Base-by-base conservation (phyloP, 257 asterid species). In the Rubia yunnanensis region DNA sequence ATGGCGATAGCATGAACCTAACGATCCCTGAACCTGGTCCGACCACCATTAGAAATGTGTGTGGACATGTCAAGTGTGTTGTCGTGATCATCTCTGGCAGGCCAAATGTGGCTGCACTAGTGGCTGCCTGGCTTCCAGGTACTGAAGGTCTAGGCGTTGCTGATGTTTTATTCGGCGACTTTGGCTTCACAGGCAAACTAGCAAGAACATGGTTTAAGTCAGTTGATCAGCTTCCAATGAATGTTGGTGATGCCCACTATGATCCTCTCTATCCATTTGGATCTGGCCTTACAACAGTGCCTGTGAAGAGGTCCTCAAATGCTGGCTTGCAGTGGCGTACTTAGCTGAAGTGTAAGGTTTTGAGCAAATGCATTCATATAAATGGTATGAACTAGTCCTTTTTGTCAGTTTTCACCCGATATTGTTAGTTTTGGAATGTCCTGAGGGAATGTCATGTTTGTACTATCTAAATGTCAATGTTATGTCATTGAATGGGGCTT, bases 91-190 rank as follows among this genome's bases (percentile, higher is more conserved):
- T 91, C 56, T 88, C 97, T 0, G 97, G 97, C n/a, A 81, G 96
- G 0, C 96, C 97, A 0, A 70, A 69, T 31, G 81, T 87, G 5
- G 94, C 82, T 6, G 95, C 94, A 2, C 72, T 89, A 5, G 95
- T 87, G 24, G 97, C 97, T 10, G 97, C 94, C 0, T 89, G 97
- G 97, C 94, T 89, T 9, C 97, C 95, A 0, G 97, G 97, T 1
- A 87, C 81, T 1, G 95, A 89, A 61, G 97, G 96, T 2, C 95
- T 74, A 34, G 97, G 97, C 2, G 79, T 89, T 30, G 75, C 97
- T 2, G 94, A 87, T 68, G 83, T 66, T 39, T 63, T 89, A 61
- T 86, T 88, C 46, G 95, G 96, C 0, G 80, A 84, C 71, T 85
- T 81, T 34, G 89, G 91, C 5, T 89, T 89, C 63, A 79, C 85